Evolutionary conservation across 1,284 basidiomycete species (phyloP).

Genomic region (Ganoderma sinense): DNA sequence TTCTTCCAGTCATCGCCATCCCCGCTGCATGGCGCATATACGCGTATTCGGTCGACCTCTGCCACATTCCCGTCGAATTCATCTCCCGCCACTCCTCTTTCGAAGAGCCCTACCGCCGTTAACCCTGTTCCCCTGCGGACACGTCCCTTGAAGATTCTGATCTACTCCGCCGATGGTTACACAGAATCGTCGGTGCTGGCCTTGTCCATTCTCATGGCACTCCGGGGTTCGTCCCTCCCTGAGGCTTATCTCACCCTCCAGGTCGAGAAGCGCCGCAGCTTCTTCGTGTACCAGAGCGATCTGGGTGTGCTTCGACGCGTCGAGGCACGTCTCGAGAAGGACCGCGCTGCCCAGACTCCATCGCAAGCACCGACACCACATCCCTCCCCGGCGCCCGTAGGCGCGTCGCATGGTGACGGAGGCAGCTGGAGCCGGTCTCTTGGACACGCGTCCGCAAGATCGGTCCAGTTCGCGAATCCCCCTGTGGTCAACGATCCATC

Average conservation of each 20-base stretch:
- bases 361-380: background rate
- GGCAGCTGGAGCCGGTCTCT: slow-evolving; percentile 24
- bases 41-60: slow-evolving; percentile 41
- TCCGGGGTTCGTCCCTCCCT: slow-evolving; percentile 73
- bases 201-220: slow-evolving; percentile 88
- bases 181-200: slow-evolving; percentile 94
- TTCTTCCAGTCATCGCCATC: slow-evolving; percentile 37
- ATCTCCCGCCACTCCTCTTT: slow-evolving; percentile 36
- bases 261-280: slow-evolving; percentile 73
- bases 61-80: slow-evolving; percentile 39
- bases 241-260: slow-evolving; percentile 92
- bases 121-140: slow-evolving; percentile 36
- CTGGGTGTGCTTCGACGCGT: slow-evolving; percentile 79
- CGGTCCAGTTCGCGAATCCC: slow-evolving; percentile 55
- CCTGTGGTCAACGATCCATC: slow-evolving; percentile 28
- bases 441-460: slow-evolving; percentile 50
- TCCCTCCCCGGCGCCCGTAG: slow-evolving; percentile 11
- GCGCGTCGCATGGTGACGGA: slow-evolving; percentile 20
- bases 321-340: slow-evolving; percentile 67
- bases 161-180: slow-evolving; percentile 85
- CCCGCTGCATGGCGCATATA: slow-evolving; percentile 30
- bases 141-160: slow-evolving; percentile 73
- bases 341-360: slow-evolving; percentile 36
- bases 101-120: slow-evolving; percentile 35
- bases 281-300: slow-evolving; percentile 93